phyloP scores from a whole-genome alignment of 2,329 filamentous ascomycete species.

The Fusarium euwallaceae region DNA sequence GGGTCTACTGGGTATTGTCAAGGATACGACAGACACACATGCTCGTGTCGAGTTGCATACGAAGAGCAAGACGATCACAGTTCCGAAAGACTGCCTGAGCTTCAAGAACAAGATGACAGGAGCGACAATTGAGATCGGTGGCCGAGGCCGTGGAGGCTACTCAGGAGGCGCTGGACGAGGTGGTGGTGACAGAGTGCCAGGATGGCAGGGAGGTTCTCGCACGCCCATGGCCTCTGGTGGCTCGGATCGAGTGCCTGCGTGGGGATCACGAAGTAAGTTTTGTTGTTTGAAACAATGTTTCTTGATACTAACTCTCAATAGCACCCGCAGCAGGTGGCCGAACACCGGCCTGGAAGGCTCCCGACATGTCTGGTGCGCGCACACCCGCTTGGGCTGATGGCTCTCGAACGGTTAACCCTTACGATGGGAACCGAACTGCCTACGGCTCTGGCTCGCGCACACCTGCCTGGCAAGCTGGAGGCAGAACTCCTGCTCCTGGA shows the following conservation, averaged over 20 bases:
- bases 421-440: conserved; percentile 80
- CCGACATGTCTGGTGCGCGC: conserved; percentile 67
- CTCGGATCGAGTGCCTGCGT: conserved; percentile 80
- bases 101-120: conserved; percentile 90
- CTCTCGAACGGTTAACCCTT: conserved; percentile 76
- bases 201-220: conserved; percentile 75
- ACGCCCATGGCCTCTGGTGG: conserved; percentile 74
- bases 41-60: conserved; percentile 94
- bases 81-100: conserved; percentile 83
- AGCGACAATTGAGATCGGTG: conserved; percentile 78
- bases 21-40: conserved; percentile 88
- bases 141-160: conserved; percentile 60
- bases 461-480: conserved; percentile 83
- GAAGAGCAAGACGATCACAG: conserved; percentile 90
- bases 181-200: conserved; percentile 61
- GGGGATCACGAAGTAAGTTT: conserved; percentile 77
- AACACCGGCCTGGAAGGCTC: conserved; percentile 73
- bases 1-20: conserved; percentile 93
- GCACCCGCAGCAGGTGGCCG: conserved; percentile 70
- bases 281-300: not conserved
- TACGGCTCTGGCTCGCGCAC: conserved; percentile 82
- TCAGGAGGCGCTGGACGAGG: conserved; percentile 60
- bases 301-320: conserved; percentile 49
- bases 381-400: conserved; percentile 81
- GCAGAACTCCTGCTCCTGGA: conserved; percentile 74